phyloP scores from a whole-genome alignment of 129 eudicot species.

The Centrapalus pauciflorus region DNA sequence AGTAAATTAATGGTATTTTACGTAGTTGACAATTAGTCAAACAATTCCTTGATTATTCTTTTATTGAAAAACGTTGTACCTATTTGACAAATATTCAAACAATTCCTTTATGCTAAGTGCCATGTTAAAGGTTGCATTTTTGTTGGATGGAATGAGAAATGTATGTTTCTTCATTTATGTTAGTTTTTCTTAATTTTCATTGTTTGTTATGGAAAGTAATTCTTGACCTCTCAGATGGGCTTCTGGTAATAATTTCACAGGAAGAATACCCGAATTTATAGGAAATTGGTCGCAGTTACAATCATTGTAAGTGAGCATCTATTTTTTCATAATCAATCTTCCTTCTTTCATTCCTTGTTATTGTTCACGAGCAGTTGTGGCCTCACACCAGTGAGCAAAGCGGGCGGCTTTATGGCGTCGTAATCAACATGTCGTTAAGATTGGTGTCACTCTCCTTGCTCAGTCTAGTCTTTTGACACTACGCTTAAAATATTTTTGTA shows the following conservation, averaged over 20 bases:
- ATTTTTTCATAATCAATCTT: too few species aligned
- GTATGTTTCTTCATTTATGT: neutral
- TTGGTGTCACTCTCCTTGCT: too few species aligned
- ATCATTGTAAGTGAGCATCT: constrained; percentile 35
- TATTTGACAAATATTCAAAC: neutral
- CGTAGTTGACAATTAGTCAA: too few species aligned
- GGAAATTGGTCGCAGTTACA: constrained; percentile 59
- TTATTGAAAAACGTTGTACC: neutral
- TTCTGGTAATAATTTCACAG: constrained; percentile 58
- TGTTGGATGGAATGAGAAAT: neutral
- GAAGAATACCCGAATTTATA: constrained; percentile 68
- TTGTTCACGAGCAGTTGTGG: too few species aligned
- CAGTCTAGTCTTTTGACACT: too few species aligned
- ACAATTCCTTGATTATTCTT: neutral
- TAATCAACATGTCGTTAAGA: too few species aligned
- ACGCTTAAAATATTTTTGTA: too few species aligned
- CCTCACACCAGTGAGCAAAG: too few species aligned
- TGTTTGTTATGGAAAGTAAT: neutral
- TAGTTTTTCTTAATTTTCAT: neutral
- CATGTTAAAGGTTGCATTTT: neutral
- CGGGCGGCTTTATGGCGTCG: too few species aligned
- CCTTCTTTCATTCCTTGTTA: too few species aligned
- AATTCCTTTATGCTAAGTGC: too few species aligned
- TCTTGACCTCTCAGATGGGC: constrained; percentile 49
- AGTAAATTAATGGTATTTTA: neutral